Conservation (phyloP, 2,329 filamentous ascomycete species). For the Cercospora zeae-maydis region DNA sequence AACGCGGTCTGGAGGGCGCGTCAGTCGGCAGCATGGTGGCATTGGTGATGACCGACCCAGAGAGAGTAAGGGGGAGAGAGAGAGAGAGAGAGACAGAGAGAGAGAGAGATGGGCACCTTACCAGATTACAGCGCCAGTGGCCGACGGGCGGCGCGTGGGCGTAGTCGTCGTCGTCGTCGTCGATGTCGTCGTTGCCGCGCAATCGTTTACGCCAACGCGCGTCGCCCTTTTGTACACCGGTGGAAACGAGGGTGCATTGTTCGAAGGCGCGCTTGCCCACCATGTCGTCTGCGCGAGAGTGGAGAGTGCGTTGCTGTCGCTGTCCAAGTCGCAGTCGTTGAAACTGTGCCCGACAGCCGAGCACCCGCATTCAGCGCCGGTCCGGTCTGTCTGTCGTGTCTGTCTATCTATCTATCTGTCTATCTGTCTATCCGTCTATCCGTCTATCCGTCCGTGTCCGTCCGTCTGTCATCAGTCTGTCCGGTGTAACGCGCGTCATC, state of each 20-base stretch:
- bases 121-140: slow-evolving; percentile 43
- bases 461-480: no score
- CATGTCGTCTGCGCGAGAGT: slow-evolving; percentile 12
- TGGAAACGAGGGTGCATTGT: slow-evolving; percentile 26
- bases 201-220: slow-evolving; percentile 29
- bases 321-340: no score
- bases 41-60: not conserved
- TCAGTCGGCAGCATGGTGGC: not conserved
- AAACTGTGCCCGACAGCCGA: no score
- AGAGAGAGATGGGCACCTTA: slow-evolving; percentile 19
- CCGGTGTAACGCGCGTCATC: no score
- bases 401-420: no score
- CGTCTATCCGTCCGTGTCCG: no score
- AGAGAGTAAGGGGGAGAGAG: not conserved
- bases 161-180: slow-evolving; percentile 18
- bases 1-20: slow-evolving; percentile 40
- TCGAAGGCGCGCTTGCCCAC: slow-evolving; percentile 20
- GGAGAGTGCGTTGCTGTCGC: no score
- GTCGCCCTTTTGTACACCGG: slow-evolving; percentile 26
- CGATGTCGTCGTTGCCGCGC: slow-evolving; percentile 16
- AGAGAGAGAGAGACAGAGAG: not conserved
- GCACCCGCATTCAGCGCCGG: no score
- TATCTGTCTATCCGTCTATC: no score
- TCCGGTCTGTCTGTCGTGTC: no score
- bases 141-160: slow-evolving; percentile 30